phyloP scores from a whole-genome alignment of 345 rosid genomes.

The Hirschfeldia incana region DNA sequence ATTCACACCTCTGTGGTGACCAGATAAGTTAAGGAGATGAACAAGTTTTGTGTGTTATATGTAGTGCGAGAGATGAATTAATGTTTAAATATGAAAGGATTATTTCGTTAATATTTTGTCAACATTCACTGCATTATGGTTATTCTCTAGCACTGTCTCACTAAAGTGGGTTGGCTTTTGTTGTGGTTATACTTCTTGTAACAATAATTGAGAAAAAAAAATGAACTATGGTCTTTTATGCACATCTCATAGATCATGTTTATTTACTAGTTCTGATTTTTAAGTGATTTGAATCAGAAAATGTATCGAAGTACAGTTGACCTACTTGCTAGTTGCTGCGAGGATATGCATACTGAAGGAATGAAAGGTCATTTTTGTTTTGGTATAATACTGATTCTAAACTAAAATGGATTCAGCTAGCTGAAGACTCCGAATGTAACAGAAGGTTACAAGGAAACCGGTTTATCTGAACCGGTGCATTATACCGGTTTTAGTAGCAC shows the following conservation, averaged over 20 bases:
- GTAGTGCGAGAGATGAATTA: too few species aligned
- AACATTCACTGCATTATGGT: too few species aligned
- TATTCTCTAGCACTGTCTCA: too few species aligned
- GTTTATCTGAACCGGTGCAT: background rate
- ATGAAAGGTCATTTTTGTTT: background rate
- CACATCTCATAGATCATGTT: background rate
- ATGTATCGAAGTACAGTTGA: background rate
- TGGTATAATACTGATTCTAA: too few species aligned
- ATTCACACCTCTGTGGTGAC: too few species aligned
- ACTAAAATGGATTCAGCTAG: background rate
- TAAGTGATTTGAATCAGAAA: too few species aligned
- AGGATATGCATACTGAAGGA: background rate
- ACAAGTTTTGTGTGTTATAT: too few species aligned
- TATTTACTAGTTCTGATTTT: background rate
- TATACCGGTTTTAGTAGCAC: background rate
- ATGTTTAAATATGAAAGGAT: too few species aligned
- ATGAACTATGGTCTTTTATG: background rate
- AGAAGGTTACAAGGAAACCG: background rate
- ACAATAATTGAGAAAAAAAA: background rate
- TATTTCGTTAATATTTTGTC: too few species aligned
- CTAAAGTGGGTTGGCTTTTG: too few species aligned
- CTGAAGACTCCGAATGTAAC: background rate
- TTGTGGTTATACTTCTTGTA: background rate
- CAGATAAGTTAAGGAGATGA: too few species aligned
- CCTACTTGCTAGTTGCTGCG: background rate